Evolutionary conservation across 1,139 yeast species (phyloP).

Genomic region (Tardiomyces digboiensis): DNA sequence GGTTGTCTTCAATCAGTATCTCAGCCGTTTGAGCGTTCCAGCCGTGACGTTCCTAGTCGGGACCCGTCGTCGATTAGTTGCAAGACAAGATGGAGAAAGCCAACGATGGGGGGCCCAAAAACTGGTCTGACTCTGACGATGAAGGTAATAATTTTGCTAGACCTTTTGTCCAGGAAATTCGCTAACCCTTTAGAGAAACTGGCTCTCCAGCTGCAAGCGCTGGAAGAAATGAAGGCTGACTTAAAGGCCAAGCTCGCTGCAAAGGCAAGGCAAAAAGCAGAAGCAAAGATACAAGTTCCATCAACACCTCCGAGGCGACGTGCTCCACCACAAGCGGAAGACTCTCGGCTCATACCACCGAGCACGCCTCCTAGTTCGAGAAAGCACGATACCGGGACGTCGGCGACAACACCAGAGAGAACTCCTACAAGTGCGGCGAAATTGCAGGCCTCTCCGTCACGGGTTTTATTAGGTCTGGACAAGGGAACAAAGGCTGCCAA

Average conservation of each 20-base stretch:
- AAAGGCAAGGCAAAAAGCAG: neutral
- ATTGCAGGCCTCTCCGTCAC: conserved; percentile 2
- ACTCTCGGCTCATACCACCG: too few species aligned
- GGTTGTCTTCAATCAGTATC: too few species aligned
- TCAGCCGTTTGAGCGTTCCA: too few species aligned
- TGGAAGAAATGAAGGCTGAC: neutral
- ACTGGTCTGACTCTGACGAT: neutral
- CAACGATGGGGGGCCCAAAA: too few species aligned
- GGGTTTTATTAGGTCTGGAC: conserved; percentile 9
- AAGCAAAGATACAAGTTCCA: neutral
- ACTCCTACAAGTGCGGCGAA: neutral
- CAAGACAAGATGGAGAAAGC: too few species aligned
- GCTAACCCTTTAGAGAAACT: neutral
- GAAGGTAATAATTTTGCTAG: too few species aligned
- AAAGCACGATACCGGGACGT: neutral
- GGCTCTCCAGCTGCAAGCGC: neutral
- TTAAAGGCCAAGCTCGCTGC: neutral
- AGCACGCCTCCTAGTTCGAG: too few species aligned
- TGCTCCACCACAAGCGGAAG: too few species aligned
- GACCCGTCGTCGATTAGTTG: too few species aligned
- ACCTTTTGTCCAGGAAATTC: too few species aligned
- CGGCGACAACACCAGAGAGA: neutral
- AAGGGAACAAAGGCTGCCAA: conserved; percentile 10
- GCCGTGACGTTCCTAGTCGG: too few species aligned
- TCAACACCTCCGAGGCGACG: neutral